phyloP scores from a whole-genome alignment of 2,329 filamentous ascomycete species.

The Xylaria sp. region DNA sequence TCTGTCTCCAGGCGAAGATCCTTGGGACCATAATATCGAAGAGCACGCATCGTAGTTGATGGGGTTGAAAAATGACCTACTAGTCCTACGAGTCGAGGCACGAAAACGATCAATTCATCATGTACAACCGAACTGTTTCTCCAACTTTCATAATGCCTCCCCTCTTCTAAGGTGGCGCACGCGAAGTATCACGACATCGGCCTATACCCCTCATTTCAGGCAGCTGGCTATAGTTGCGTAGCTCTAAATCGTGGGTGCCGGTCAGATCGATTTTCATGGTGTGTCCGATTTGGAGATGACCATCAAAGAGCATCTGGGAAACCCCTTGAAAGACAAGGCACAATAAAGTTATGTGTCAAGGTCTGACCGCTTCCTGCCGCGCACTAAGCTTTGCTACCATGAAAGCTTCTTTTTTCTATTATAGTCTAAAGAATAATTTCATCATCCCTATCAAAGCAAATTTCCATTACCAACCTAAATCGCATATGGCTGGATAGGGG shows the following conservation, averaged over 20 bases:
- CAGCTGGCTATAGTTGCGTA: not conserved
- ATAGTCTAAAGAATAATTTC: too few species aligned
- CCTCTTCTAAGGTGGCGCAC: not conserved
- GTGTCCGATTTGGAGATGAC: not conserved
- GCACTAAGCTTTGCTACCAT: not conserved
- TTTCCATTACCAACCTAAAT: not conserved
- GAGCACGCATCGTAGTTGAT: slow-evolving; percentile 36
- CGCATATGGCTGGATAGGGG: slow-evolving; percentile 1
- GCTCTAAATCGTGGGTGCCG: not conserved
- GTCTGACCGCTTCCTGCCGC: too few species aligned
- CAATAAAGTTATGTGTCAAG: not conserved
- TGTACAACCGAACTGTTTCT: not conserved
- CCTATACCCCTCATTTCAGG: slow-evolving; percentile 26
- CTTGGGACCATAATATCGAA: slow-evolving; percentile 40
- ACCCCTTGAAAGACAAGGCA: not conserved
- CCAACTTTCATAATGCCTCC: not conserved
- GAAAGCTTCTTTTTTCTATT: not conserved
- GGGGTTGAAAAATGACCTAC: not conserved
- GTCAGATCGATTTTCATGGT: not conserved
- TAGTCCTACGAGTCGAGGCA: not conserved
- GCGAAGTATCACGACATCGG: not conserved
- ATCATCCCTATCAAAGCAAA: not conserved
- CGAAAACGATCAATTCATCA: not conserved
- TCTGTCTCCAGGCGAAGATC: slow-evolving; percentile 39
- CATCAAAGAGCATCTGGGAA: not conserved